Base-by-base conservation (phyloP, 1,139 yeast genomes). In the Trichomonascaceae sp. region DNA sequence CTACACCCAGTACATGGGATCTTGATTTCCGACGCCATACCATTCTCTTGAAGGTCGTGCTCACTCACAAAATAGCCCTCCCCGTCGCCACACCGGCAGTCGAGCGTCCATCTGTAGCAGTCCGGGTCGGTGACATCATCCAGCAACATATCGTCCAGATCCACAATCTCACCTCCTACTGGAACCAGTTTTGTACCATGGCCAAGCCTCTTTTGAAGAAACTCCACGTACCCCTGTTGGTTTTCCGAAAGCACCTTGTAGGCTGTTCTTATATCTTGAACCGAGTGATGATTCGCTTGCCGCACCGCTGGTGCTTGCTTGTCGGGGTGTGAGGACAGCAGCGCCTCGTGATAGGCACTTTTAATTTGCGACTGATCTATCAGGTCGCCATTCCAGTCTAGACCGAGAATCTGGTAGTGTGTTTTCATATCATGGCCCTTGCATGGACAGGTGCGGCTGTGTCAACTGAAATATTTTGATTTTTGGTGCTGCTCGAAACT, bases 1-100 rank as follows among this genome's bases (percentile, higher is more conserved):
- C 93, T 79, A 51, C 96, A 85, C 26, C 81, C 75, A 9, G 60
- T 54, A 51, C 96, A 85, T 47, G 85, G 94, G 0, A 81, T 73
- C 5, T 79, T 64, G 2, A 85, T 67, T 42, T 77, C 80, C 40
- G 61, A 75, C 5, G 77, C 77, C 17, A 40, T 43, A 2, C 57
- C 60, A 13, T 76, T 78, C 11, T 57, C 56, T 2, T 70, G 71
- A 33, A 85, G 59, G 37, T 78, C 80, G 1, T 57, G 51, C 43
- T 82, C 95, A 0, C 64, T 61, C 2, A 85, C 54, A 15, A 49
- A 51, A 37, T 82, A 76, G 0, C 87, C 74, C 3, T 62, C 57
- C 0, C 50, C 47, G 1, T 67, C 62, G 2, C 71, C 68, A 50
- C 96, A 85, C 32, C 96, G 61, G 2, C 96, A 85, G 36, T 66